Conservation (phyloP, 495 filamentous ascomycete genomes). For the Aspergillus diversus region DNA sequence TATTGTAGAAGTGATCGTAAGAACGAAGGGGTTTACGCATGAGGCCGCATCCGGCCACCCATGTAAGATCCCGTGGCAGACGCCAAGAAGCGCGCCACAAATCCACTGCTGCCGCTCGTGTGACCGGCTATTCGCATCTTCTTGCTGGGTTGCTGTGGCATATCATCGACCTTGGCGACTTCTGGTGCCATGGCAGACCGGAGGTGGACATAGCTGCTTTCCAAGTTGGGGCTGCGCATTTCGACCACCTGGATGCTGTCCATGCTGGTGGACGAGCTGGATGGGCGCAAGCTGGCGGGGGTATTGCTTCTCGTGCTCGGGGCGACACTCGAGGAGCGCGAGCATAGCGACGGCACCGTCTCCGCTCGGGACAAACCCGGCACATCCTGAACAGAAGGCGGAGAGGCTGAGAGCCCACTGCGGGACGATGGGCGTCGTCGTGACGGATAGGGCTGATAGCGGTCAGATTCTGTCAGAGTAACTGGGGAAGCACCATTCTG, state of each 20-base stretch:
- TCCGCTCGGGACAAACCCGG: conserved; percentile 51
- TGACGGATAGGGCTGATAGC: conserved; percentile 40
- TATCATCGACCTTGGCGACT: conserved; percentile 35
- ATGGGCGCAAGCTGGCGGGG: conserved; percentile 46
- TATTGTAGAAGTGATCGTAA: background rate
- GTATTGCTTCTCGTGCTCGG: conserved; percentile 45
- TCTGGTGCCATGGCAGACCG: conserved; percentile 9
- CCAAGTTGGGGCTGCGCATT: conserved; percentile 38
- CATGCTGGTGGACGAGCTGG: conserved; percentile 39
- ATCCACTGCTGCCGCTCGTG: conserved; percentile 31
- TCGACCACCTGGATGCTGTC: conserved; percentile 45
- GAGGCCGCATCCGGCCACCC: conserved; percentile 43
- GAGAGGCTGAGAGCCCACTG: conserved; percentile 50
- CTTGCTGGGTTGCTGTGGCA: conserved; percentile 42
- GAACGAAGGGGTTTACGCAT: conserved; percentile 27
- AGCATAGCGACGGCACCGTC: conserved; percentile 48
- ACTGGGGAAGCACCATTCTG: conserved; percentile 32
- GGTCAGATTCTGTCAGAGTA: conserved; percentile 36
- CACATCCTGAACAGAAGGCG: conserved; percentile 52
- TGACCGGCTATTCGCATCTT: conserved; percentile 42
- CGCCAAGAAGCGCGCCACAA: conserved; percentile 50
- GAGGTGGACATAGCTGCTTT: conserved; percentile 42
- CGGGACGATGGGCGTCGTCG: conserved; percentile 43
- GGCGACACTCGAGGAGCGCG: conserved; percentile 53
- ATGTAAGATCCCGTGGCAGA: conserved; percentile 50